Evolutionary conservation across 148 eudicot species (phyloP).

Genomic region (Dianthus caryophyllus): DNA sequence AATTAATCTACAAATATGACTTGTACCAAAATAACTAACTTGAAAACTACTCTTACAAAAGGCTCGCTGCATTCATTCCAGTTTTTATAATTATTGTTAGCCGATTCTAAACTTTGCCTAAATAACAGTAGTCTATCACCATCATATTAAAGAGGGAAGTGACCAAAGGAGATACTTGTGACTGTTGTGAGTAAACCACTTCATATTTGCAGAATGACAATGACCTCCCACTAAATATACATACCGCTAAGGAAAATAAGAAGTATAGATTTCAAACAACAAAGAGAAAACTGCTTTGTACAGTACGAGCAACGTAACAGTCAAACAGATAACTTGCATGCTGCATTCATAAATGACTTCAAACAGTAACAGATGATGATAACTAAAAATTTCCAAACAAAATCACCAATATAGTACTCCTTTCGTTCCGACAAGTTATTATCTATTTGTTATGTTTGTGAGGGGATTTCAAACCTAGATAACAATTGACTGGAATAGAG

Average conservation of each 20-base stretch:
- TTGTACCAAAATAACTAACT: neutral
- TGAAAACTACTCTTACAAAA: neutral
- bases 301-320: neutral
- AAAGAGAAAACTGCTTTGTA: neutral
- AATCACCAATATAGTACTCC: too few species aligned
- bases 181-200: neutral
- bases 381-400: too few species aligned
- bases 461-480: too few species aligned
- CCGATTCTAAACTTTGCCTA: neutral
- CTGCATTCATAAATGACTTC: neutral
- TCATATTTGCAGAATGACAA: neutral
- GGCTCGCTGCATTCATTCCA: neutral
- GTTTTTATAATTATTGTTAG: neutral
- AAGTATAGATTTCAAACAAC: neutral
- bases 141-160: neutral
- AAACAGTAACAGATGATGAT: too few species aligned
- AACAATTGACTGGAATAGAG: too few species aligned
- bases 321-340: neutral
- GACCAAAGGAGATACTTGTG: neutral
- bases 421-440: too few species aligned
- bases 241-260: neutral
- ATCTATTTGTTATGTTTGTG: too few species aligned
- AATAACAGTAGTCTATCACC: neutral
- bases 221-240: neutral
- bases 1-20: slow-evolving; percentile 1